phyloP scores from a whole-genome alignment of 345 rosid species.

The Hevea brasiliensis region DNA sequence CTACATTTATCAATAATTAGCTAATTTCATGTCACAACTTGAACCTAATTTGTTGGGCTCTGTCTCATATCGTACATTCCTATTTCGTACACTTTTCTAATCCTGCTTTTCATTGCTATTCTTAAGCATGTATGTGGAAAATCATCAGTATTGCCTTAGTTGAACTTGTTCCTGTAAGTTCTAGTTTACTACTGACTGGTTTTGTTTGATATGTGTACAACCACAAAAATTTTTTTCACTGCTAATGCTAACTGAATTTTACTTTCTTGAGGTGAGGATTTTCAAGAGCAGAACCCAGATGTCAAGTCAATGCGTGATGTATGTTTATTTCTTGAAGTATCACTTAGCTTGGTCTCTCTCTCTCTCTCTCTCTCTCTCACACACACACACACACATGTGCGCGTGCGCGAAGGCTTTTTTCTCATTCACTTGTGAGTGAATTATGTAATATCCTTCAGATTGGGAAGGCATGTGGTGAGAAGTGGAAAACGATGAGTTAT shows the following conservation, averaged over 20 bases:
- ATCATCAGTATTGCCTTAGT: neutral
- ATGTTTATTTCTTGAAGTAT: slow-evolving; percentile 25
- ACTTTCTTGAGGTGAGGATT: slow-evolving; percentile 60
- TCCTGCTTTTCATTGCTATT: neutral
- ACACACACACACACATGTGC: too few relatives aligned
- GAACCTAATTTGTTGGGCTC: neutral
- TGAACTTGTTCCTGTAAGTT: slow-evolving; percentile 1
- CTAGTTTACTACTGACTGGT: neutral
- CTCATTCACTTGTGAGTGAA: slow-evolving; percentile 17
- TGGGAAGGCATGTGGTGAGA: slow-evolving; percentile 96
- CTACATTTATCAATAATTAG: neutral
- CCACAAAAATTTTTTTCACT: neutral
- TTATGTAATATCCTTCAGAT: slow-evolving; percentile 41
- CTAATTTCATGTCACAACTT: neutral
- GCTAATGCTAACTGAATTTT: slow-evolving; percentile 11
- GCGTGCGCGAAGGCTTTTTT: neutral
- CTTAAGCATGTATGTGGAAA: neutral
- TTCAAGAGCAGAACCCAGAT: slow-evolving; percentile 79
- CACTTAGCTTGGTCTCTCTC: neutral
- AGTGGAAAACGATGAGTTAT: slow-evolving; percentile 85
- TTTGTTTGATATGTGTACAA: neutral
- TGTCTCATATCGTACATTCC: neutral
- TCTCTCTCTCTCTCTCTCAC: neutral
- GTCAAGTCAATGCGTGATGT: slow-evolving; percentile 94
- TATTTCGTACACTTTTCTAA: neutral